Base-by-base conservation (phyloP, 1,284 basidiomycete species). In the Violaceomyces palustris region DNA sequence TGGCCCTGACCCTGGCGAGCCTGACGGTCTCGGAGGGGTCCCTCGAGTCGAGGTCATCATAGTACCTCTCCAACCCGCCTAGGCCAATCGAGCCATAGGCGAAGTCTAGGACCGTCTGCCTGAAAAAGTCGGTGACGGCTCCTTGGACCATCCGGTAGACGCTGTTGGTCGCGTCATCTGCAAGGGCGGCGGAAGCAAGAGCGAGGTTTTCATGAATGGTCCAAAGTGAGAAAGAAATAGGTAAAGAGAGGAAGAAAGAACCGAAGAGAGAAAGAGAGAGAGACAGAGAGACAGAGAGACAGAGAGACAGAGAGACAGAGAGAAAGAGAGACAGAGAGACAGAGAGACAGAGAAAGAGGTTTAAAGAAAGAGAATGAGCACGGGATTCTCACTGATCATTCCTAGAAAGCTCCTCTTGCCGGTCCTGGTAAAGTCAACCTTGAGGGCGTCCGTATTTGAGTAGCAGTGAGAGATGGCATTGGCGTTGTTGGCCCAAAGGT, bases 391-490 rank as follows among this genome's bases (percentile, higher is more conserved):
- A 73, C 70, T 63, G 50, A 73, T 69, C 41, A 73, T 49, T 2
- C 93, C 93, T 28, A 82, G 80, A 21, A 94, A 77, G 72, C 97
- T 92, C 17, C 93, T 83, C 76, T 89, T 93, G 23, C 93, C 93
- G 0, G 92, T 97, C 3, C 66, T 40, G 1, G 90, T 93, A 67
- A 90, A 96, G 75, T 94, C 91, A n/a, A 91, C 88, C 82, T 97
- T 97, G 37, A 97, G 78, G 15, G 89, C 89, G 38, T 87, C 88
- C 0, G 89, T 65, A 34, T 66, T 66, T 14, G 66, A 64, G 37
- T 69, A 69, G 48, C 56, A 57, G 25, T 69, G 61, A 14, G 12
- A 69, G 70, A 57, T 73, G 69, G 7, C 71, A 47, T 34, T 73
- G 70, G 9, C 38, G 19, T 35, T 25, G 38, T 26, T 39, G 30